Evolutionary conservation across 306 rosid genomes (phyloP).

Genomic region (Arachis stenosperma): DNA sequence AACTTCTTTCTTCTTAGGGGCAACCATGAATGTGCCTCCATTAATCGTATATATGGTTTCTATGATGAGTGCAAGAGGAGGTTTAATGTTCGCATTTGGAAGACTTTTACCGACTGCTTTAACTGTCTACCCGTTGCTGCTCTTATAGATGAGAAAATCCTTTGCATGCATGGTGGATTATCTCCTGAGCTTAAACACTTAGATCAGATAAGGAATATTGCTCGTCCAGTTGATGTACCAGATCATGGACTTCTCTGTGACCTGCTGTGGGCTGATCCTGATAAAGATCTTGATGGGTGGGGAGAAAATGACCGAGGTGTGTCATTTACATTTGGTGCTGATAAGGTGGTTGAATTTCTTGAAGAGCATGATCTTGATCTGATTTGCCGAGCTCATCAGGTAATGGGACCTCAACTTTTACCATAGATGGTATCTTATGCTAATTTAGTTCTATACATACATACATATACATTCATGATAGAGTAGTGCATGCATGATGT

Average conservation of each 20-base stretch:
- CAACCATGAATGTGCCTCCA: conserved; percentile 88
- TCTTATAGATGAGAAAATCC: conserved; percentile 82
- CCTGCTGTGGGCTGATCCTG: conserved; percentile 90
- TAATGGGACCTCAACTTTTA: conserved; percentile 35
- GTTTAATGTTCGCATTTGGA: conserved; percentile 81
- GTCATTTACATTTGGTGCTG: conserved; percentile 87
- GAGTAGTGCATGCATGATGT: background rate
- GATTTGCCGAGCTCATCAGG: conserved; percentile 88
- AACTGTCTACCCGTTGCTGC: conserved; percentile 84
- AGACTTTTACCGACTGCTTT: conserved; percentile 81
- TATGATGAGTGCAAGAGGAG: conserved; percentile 90
- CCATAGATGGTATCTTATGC: conserved; percentile 4
- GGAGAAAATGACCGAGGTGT: conserved; percentile 91
- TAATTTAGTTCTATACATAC: conserved; percentile 8
- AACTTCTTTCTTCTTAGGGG: conserved; percentile 91
- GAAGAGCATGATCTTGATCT: conserved; percentile 79
- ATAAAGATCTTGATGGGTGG: conserved; percentile 86
- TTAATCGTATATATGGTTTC: conserved; percentile 84
- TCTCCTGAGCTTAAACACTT: conserved; percentile 75
- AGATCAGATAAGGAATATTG: conserved; percentile 78
- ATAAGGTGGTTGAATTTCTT: conserved; percentile 79
- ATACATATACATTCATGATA: background rate
- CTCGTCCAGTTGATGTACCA: conserved; percentile 84
- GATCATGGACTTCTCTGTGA: conserved; percentile 89
- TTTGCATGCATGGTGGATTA: conserved; percentile 88